Base-by-base conservation (phyloP, 2,329 filamentous ascomycete genomes). In the Stenocarpella maydis region DNA sequence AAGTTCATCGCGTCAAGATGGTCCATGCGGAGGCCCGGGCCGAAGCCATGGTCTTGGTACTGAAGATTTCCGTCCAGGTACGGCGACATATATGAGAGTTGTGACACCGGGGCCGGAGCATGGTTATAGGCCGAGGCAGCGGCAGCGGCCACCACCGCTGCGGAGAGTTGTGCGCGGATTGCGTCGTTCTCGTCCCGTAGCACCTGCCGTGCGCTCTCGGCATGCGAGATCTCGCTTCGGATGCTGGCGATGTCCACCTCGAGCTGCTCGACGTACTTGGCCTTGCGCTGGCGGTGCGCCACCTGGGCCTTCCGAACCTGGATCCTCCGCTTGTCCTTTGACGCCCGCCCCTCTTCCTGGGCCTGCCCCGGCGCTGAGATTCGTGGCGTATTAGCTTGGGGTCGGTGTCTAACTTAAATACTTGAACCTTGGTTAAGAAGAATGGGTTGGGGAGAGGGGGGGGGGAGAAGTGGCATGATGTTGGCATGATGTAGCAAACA, bases 251-350 rank as follows among this genome's bases (percentile, higher is more conserved):
- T 77, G 73, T 88, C 85, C 70, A 82, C 77, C 78, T 88, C 86
- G 37, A 88, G 82, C 77, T 87, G 79, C 74, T 82, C 83, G 71
- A 85, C 81, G 74, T 88, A 86, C 75, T 87, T 83, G 63, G 83
- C 85, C 74, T 87, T 88, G 74, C 86, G 84, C 75, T 86, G 83
- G 19, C 86, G 85, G 73, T 88, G 86, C 74, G 87, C 82, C 45
- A 84, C 82, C 79, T 88, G 86, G 2, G 86, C 86, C 26, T 80
- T 81, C 3, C 85, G 78, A 64, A 88, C 86, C 71, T 88, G 86
- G 3, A 82, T 82, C 0, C 86, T 82, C 5, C 86, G 83, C 75
- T 85, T 86, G 65, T 82, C 79, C 73, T 77, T 73, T 9, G 75
- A 69, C 4, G 71, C 69, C 47, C 70, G 65, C 17, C 72, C 45